Evolutionary conservation across 73 alveolate species (phyloP), one percentile per base, ranked within the genome.

Genomic region (Paramecium primaurelia): DNA sequence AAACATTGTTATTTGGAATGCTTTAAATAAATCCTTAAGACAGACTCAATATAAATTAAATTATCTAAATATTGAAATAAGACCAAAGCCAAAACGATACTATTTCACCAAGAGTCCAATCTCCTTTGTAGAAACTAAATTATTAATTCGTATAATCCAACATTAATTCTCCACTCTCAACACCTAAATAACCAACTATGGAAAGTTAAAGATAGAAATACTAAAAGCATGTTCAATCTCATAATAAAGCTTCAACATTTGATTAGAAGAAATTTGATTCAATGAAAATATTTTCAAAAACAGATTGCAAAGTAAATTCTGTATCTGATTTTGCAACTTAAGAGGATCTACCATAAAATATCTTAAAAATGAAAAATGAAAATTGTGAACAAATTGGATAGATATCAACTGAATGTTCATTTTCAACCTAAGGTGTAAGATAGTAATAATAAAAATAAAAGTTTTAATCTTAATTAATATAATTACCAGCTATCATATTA

Each of bases 371-470:
- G 1, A 28, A 26, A 34, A 28, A 28, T 64, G 45, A 10, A 0
- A 64, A 64, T 32, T 34, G 1, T 12, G 84, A 64, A 2, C 9
- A 34, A 28, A 64, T 34, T 2, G 84, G 84, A 28, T 64, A 64
- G 84, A 64, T 64, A 32, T 64, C 84, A 28, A 64, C 84, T 12
- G 84, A 64, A 32, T 64, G 84, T 64, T 64, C 84, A 14, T 64
- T 64, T 64, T 34, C 42, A 64, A 64, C 84, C 2, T 28, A 64
- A 3, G 20, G 51, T 6, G 9, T 64, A 32, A 64, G 25, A 26
- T 8, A 64, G 30, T 14, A 64, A 32, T 12, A 64, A 64, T n/a
- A 64, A 14, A 64, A 32, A 28, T 28, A 64, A 64, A 54, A 54
- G 16, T 7, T 7, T n/a, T n/a, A 16, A 54, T 51, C 47, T 64